Evolutionary conservation across 768 basidiomycete genomes (phyloP).

Genomic region (Naganishia kalamii): DNA sequence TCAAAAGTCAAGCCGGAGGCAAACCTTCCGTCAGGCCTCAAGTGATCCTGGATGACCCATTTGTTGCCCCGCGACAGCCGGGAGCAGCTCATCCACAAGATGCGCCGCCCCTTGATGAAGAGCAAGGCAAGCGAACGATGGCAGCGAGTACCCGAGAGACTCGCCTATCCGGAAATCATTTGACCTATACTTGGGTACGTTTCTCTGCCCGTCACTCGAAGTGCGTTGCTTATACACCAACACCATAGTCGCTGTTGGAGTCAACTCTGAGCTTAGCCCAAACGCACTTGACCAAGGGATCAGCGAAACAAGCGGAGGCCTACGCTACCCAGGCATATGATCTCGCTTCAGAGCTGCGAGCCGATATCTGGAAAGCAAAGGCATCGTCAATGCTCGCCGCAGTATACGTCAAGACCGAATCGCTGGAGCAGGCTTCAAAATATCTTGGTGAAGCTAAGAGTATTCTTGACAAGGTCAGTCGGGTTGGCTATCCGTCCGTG

Average conservation of each 20-base stretch:
- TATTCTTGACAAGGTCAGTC: slow-evolving; percentile 16
- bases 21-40: slow-evolving; percentile 54
- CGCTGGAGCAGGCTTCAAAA: slow-evolving; percentile 48
- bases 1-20: slow-evolving; percentile 42
- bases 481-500: neutral
- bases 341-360: slow-evolving; percentile 58
- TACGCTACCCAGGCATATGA: slow-evolving; percentile 72
- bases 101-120: slow-evolving; percentile 36
- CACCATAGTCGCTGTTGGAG: slow-evolving; percentile 54
- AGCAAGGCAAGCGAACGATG: slow-evolving; percentile 26
- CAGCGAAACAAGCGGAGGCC: slow-evolving; percentile 75
- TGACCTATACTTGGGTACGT: slow-evolving; percentile 53
- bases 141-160: neutral
- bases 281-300: slow-evolving; percentile 66
- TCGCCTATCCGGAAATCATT: slow-evolving; percentile 44
- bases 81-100: slow-evolving; percentile 25
- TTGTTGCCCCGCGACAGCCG: slow-evolving; percentile 39
- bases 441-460: slow-evolving; percentile 37
- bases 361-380: slow-evolving; percentile 54
- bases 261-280: slow-evolving; percentile 62
- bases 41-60: slow-evolving; percentile 52
- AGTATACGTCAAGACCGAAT: slow-evolving; percentile 55
- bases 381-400: slow-evolving; percentile 65
- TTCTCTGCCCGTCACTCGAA: no score
- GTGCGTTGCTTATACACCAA: no score